Conservation (phyloP, 2,329 filamentous ascomycete species). For the Fusarium virguliforme region DNA sequence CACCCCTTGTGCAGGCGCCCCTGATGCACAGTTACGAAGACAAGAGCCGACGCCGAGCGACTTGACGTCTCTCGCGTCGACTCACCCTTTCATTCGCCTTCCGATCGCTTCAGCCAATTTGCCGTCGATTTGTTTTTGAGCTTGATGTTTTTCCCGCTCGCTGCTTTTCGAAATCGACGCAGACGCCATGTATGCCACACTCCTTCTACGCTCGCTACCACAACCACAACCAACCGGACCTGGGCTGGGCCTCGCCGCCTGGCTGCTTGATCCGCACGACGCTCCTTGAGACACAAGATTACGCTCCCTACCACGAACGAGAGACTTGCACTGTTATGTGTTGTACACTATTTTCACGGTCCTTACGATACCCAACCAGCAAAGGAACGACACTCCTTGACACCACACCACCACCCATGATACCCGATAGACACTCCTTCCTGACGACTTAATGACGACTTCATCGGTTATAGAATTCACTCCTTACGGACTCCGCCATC, state of each 20-base stretch:
- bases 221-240: constrained; percentile 33
- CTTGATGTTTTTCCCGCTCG: constrained; percentile 38
- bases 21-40: constrained; percentile 53
- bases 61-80: constrained; percentile 42
- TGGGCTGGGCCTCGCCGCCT: constrained; percentile 12
- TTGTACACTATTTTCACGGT: constrained; percentile 53
- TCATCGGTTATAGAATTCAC: constrained; percentile 61
- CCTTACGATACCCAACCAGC: constrained; percentile 53
- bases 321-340: constrained; percentile 49
- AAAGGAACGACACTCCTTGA: constrained; percentile 48
- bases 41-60: constrained; percentile 57
- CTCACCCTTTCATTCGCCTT: constrained; percentile 40
- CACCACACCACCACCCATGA: constrained; percentile 43
- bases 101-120: constrained; percentile 40
- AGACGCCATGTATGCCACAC: constrained; percentile 58
- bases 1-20: constrained; percentile 55
- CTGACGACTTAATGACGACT: constrained; percentile 57
- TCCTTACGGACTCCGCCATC: constrained; percentile 62
- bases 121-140: constrained; percentile 34
- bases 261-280: constrained; percentile 28
- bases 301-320: constrained; percentile 51
- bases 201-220: constrained; percentile 58
- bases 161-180: constrained; percentile 51
- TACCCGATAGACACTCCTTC: constrained; percentile 59
- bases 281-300: constrained; percentile 52